These are phyloP conservation scores for Suillus subalutaceus DNA, from an alignment of 768 basidiomycete genomes.

Conservation along the genomic window DNA sequence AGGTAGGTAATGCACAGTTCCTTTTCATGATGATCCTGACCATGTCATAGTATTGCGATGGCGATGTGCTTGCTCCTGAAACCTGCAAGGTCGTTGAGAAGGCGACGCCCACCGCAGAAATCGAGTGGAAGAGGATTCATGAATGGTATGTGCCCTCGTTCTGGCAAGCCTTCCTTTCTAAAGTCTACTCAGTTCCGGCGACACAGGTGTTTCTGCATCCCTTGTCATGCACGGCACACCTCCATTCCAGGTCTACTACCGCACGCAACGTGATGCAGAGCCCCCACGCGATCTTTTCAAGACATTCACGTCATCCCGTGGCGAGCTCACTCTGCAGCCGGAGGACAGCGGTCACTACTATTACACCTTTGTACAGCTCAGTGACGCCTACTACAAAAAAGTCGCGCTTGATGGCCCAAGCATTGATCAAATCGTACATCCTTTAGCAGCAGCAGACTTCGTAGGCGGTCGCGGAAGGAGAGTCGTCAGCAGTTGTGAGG, in stretches of 20 bases:
- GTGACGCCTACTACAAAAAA: conserved; percentile 83
- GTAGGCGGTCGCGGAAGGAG: conserved; percentile 53
- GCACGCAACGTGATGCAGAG: conserved; percentile 70
- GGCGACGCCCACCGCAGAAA: conserved; percentile 79
- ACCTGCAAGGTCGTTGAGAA: conserved; percentile 75
- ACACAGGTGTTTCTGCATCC: conserved; percentile 88
- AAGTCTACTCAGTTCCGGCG: conserved; percentile 66
- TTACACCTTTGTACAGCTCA: conserved; percentile 78
- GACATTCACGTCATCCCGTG: conserved; percentile 69
- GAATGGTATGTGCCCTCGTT: conserved; percentile 63
- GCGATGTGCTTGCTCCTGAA: conserved; percentile 84
- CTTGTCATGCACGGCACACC: conserved; percentile 87
- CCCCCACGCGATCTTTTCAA: conserved; percentile 58
- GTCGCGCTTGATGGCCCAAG: conserved; percentile 73
- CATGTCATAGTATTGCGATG: conserved; percentile 66
- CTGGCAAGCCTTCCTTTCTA: conserved; percentile 12
- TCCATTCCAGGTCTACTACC: conserved; percentile 86
- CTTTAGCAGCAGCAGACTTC: conserved; percentile 81
- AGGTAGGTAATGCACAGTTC: conserved; percentile 38
- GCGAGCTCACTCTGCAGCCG: conserved; percentile 83
- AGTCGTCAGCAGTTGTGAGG: conserved; percentile 77
- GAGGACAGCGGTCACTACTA: conserved; percentile 88
- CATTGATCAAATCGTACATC: conserved; percentile 89
- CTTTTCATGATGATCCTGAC: conserved; percentile 7
- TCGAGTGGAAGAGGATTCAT: conserved; percentile 87